Evolutionary conservation across 2,329 filamentous ascomycete species (phyloP).

Genomic region (Colletotrichum siamense): DNA sequence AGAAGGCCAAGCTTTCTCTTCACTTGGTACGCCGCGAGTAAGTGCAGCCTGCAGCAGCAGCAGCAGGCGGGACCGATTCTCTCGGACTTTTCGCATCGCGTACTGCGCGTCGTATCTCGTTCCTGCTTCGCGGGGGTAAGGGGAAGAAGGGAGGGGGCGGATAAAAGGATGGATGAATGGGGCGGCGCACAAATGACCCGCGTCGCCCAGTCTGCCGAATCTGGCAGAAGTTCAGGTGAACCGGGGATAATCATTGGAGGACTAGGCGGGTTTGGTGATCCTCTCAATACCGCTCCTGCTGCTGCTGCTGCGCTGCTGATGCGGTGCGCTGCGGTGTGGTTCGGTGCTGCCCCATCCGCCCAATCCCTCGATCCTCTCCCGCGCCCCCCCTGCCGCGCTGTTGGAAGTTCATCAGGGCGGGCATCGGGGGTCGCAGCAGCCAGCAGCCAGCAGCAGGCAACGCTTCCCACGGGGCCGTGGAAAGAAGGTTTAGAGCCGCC

Average conservation of each 20-base stretch:
- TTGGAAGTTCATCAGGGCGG: not conserved
- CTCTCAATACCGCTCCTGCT: not conserved
- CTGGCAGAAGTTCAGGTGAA: not conserved
- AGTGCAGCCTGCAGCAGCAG: too few species aligned
- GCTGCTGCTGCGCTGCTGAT: not conserved
- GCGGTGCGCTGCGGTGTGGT: not conserved
- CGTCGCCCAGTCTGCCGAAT: conserved; percentile 77
- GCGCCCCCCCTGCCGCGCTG: not conserved
- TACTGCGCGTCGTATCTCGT: not conserved
- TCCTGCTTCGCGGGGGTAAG: not conserved
- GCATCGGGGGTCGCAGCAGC: not conserved
- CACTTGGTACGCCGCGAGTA: not conserved
- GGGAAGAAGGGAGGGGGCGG: conserved; percentile 39
- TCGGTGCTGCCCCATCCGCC: not conserved
- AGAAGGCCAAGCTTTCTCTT: not conserved
- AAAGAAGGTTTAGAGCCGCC: conserved; percentile 18
- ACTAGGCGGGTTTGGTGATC: not conserved
- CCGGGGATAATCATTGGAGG: conserved; percentile 8
- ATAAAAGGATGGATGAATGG: conserved; percentile 57
- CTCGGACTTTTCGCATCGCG: not conserved
- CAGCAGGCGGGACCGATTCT: not conserved
- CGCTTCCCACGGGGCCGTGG: not conserved
- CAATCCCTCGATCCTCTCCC: not conserved
- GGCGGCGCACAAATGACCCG: conserved; percentile 68
- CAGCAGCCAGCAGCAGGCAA: not conserved